phyloP scores from a whole-genome alignment of 2,329 filamentous ascomycete genomes.

The Beauveria varroae region DNA sequence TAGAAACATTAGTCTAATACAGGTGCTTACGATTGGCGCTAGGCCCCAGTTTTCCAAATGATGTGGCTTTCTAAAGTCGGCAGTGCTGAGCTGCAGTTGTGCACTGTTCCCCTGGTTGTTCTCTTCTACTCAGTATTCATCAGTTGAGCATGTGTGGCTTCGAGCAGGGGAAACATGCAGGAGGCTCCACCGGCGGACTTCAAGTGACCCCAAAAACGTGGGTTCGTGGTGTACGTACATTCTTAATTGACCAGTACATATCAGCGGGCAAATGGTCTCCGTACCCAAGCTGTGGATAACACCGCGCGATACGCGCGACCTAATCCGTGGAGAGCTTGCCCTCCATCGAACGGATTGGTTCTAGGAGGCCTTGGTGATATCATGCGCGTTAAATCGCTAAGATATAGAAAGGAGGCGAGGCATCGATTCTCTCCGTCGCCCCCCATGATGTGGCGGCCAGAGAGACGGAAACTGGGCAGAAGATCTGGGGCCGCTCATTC shows the following conservation, averaged over 20 bases:
- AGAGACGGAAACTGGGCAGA: not conserved
- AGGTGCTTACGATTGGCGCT: no score
- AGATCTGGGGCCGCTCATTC: not conserved
- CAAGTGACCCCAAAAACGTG: conserved; percentile 1
- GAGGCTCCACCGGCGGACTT: not conserved
- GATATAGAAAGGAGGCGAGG: not conserved
- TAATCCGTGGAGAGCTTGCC: not conserved
- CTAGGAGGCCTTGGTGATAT: not conserved
- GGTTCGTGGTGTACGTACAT: not conserved
- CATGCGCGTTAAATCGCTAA: not conserved
- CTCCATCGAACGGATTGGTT: not conserved
- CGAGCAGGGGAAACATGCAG: not conserved
- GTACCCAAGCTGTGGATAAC: not conserved
- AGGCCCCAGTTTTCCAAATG: no score
- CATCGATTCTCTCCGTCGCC: not conserved
- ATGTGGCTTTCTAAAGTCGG: no score
- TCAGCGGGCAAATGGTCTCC: conserved; percentile 2
- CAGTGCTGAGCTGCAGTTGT: no score
- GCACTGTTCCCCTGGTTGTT: not conserved
- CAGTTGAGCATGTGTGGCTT: no score
- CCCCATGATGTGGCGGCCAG: not conserved
- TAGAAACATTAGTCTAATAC: no score
- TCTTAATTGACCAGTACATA: not conserved
- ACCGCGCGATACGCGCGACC: not conserved
- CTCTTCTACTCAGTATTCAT: not conserved